Percentiles rank a stretch among this genome's conserved stretches.
phyloP scores from a whole-genome alignment of 331 rosid genomes.

The Saraca asoca region DNA sequence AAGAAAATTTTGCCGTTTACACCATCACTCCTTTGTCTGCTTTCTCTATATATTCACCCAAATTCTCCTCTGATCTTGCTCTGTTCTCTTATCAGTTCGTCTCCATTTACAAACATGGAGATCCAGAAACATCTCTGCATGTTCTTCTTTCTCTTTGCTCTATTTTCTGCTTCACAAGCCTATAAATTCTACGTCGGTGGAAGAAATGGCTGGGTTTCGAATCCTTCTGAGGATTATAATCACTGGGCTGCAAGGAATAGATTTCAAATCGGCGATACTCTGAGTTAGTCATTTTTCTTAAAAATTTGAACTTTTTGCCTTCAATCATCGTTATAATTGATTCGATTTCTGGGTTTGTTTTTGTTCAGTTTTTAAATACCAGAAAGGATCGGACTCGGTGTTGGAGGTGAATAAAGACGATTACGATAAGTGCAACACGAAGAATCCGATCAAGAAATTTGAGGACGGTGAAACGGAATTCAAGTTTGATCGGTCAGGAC shows the following conservation, averaged over 20 bases:
- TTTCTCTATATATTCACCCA: not conserved
- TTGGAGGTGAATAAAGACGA: conserved; percentile 69
- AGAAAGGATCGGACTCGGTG: conserved; percentile 69
- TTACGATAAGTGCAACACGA: conserved; percentile 61
- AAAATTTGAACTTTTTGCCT: not conserved
- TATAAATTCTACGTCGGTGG: conserved; percentile 64
- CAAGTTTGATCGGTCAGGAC: conserved; percentile 62
- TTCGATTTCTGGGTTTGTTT: not conserved
- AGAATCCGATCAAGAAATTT: conserved; percentile 57
- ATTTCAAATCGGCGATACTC: conserved; percentile 63
- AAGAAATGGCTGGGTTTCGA: conserved; percentile 72
- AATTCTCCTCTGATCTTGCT: not conserved
- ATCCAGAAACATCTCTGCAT: conserved; percentile 22
- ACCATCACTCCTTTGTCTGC: no score
- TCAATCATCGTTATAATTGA: not conserved
- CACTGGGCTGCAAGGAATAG: conserved; percentile 64
- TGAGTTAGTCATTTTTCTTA: conserved; percentile 42
- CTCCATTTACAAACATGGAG: conserved; percentile 28
- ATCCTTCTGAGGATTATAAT: conserved; percentile 57
- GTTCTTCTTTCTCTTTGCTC: conserved; percentile 30
- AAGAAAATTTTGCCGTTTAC: no score
- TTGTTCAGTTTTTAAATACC: conserved; percentile 67
- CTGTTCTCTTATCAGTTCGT: not conserved
- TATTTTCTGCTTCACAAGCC: conserved; percentile 43
- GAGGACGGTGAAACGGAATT: conserved; percentile 68